phyloP scores from a whole-genome alignment of 768 basidiomycete genomes.

The Leccinum uliginosum region DNA sequence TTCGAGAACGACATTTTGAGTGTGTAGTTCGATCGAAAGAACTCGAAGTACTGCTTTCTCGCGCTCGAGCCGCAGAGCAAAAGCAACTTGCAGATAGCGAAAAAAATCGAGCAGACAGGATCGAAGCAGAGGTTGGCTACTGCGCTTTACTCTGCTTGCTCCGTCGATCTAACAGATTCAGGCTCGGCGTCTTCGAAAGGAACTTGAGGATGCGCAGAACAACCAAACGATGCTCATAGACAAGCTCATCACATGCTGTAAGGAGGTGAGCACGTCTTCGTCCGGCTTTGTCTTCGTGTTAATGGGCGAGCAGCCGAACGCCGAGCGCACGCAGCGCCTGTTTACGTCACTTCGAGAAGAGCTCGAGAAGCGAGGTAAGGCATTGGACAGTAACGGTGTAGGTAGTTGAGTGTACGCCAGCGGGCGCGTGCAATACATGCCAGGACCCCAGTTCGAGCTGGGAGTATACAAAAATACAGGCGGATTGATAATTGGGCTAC shows the following conservation, averaged over 20 bases:
- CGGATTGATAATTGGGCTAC: not conserved
- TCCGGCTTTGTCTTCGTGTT: constrained; percentile 4
- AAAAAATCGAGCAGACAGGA: constrained; percentile 59
- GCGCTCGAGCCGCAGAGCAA: constrained; percentile 84
- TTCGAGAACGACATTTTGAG: constrained; percentile 89
- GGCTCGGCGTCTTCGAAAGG: constrained; percentile 67
- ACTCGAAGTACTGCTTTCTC: constrained; percentile 80
- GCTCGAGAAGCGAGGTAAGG: constrained; percentile 64
- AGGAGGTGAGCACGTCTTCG: constrained; percentile 57
- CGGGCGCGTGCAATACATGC: constrained; percentile 14
- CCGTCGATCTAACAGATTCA: constrained; percentile 26
- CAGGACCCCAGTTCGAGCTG: constrained; percentile 6
- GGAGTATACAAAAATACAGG: constrained; percentile 7
- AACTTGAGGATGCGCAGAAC: constrained; percentile 75
- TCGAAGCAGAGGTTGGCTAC: constrained; percentile 66
- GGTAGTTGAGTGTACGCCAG: constrained; percentile 36
- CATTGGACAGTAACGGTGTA: constrained; percentile 38
- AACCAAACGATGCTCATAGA: constrained; percentile 78
- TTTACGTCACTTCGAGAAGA: constrained; percentile 82
- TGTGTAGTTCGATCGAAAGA: constrained; percentile 91
- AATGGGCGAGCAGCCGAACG: constrained; percentile 56
- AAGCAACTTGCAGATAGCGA: constrained; percentile 79
- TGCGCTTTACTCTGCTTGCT: constrained; percentile 1
- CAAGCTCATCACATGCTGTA: constrained; percentile 80
- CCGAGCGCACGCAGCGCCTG: constrained; percentile 76